Conservation (phyloP, 257 asterid species). For the Penstemon barbatus region DNA sequence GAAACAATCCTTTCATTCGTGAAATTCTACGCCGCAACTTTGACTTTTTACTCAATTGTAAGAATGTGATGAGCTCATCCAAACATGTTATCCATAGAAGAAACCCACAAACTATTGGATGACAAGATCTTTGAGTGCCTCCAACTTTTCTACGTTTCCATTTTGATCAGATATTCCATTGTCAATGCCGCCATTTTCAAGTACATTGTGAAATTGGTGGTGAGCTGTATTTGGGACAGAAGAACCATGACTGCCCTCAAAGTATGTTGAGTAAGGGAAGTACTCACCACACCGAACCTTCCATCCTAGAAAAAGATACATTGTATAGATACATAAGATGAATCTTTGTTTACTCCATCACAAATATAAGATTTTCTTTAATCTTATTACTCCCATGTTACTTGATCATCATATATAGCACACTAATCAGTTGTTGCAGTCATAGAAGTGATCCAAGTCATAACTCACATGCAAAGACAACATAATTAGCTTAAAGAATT, state of each 20-base stretch:
- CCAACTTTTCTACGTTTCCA: constrained; percentile 61
- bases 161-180: constrained; percentile 37
- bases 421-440: not conserved
- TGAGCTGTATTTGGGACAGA: constrained; percentile 39
- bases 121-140: constrained; percentile 52
- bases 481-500: no score
- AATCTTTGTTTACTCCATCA: not conserved
- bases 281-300: constrained; percentile 67
- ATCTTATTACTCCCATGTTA: not conserved
- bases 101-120: constrained; percentile 41
- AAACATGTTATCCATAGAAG: constrained; percentile 26
- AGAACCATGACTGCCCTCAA: constrained; percentile 76
- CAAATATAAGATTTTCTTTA: not conserved
- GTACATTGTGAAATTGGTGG: constrained; percentile 39
- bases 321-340: constrained; percentile 16
- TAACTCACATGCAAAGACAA: not conserved
- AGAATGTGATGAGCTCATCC: constrained; percentile 4
- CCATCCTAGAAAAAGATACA: constrained; percentile 65
- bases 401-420: not conserved
- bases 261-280: constrained; percentile 74
- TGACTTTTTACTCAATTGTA: constrained; percentile 25
- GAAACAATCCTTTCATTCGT: constrained; percentile 15
- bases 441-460: not conserved
- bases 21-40: constrained; percentile 23
- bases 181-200: constrained; percentile 52